These are phyloP conservation scores for Aspergillus sp. DNA, from an alignment of 2,329 filamentous ascomycete species.

Conservation along the genomic window DNA sequence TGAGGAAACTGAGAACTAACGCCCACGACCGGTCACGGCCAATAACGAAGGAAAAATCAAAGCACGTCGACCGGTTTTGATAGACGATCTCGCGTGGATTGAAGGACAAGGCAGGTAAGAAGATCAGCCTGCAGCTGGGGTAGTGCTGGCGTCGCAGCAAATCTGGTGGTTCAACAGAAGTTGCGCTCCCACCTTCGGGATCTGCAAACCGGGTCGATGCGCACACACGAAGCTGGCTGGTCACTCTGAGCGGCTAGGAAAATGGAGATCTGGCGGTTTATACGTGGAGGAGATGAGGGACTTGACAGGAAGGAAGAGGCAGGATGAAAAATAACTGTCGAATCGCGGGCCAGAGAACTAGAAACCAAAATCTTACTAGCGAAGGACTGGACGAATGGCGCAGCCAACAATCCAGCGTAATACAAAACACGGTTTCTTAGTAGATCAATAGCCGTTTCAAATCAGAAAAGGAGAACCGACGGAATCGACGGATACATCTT, in stretches of 20 bases:
- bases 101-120: conserved; percentile 1
- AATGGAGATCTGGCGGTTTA: not conserved
- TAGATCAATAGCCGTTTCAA: not conserved
- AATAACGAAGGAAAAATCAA: not conserved
- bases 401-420: conserved; percentile 1
- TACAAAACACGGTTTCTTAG: conserved; percentile 6
- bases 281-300: conserved; percentile 4
- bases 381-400: conserved; percentile 6
- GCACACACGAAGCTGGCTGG: conserved; percentile 9
- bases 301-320: not conserved
- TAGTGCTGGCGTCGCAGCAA: conserved; percentile 2
- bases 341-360: conserved; percentile 8
- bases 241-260: conserved; percentile 5
- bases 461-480: conserved; percentile 1
- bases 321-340: conserved; percentile 4
- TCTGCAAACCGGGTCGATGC: conserved; percentile 16
- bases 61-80: not conserved
- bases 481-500: not conserved
- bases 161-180: conserved; percentile 6
- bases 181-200: conserved; percentile 12
- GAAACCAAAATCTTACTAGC: conserved; percentile 2
- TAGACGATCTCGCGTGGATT: not conserved
- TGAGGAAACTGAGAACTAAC: not conserved
- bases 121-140: conserved; percentile 9
- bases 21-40: not conserved